Conservation (phyloP, 805 yeast genomes). For the Candida maris region DNA sequence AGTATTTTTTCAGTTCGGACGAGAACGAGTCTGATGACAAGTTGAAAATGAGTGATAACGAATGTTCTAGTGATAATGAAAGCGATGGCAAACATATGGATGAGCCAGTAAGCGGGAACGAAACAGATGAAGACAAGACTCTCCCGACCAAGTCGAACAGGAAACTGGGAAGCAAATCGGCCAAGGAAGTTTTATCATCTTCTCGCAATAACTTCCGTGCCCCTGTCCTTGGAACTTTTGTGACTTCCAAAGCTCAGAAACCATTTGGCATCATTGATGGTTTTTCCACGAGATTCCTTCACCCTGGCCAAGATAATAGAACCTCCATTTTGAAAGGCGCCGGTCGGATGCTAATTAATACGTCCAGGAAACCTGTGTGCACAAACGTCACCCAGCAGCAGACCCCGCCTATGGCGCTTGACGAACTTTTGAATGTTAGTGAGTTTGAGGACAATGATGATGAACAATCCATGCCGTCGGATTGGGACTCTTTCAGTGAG, state of each 20-base stretch:
- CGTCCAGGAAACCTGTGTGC: slow-evolving; percentile 3
- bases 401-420: slow-evolving; percentile 41
- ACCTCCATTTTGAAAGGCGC: slow-evolving; percentile 24
- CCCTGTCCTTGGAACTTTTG: slow-evolving; percentile 91
- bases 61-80: slow-evolving; percentile 12
- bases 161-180: slow-evolving; percentile 71
- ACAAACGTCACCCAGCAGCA: slow-evolving; percentile 2
- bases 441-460: slow-evolving; percentile 76
- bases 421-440: slow-evolving; percentile 83
- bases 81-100: slow-evolving; percentile 6
- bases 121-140: slow-evolving; percentile 89
- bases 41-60: slow-evolving; percentile 8
- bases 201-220: slow-evolving; percentile 83
- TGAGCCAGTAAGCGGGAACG: slow-evolving; percentile 61
- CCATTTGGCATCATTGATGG: slow-evolving; percentile 97
- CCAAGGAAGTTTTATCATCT: slow-evolving; percentile 89
- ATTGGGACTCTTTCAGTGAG: slow-evolving; percentile 27
- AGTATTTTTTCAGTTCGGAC: slow-evolving; percentile 56
- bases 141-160: slow-evolving; percentile 67
- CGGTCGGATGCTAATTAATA: slow-evolving; percentile 2
- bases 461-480: slow-evolving; percentile 34
- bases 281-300: slow-evolving; percentile 76
- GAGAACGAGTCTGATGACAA: slow-evolving; percentile 23
- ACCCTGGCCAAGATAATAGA: slow-evolving; percentile 37
- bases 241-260: slow-evolving; percentile 61